Percentiles rank a stretch among this genome's conserved stretches.
These are phyloP conservation scores for Stephania cephalantha DNA, from an alignment of 164 flowering plant genomes.

Conservation along the genomic window DNA sequence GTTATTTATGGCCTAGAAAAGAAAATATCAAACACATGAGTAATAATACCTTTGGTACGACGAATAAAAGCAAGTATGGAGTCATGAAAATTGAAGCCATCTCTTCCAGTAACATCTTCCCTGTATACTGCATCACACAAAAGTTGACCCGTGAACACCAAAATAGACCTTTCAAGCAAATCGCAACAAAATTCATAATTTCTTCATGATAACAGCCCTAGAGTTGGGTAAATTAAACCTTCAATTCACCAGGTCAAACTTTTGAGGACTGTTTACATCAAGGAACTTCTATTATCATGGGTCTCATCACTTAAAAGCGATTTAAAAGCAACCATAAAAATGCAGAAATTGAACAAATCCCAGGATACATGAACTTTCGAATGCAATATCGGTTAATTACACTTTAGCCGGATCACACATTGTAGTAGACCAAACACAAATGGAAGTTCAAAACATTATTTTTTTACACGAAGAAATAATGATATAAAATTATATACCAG, in stretches of 20 bases:
- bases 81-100: slow-evolving; percentile 95
- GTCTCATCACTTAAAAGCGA: too few relatives aligned
- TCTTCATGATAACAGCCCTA: background rate
- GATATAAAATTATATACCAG: too few relatives aligned
- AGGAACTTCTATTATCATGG: too few relatives aligned
- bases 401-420: too few relatives aligned
- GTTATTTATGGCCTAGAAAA: background rate
- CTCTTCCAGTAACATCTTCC: slow-evolving; percentile 96
- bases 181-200: background rate
- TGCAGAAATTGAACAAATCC: too few relatives aligned
- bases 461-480: too few relatives aligned
- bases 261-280: too few relatives aligned
- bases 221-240: background rate
- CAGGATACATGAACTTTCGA: too few relatives aligned
- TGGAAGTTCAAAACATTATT: too few relatives aligned
- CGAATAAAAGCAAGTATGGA: slow-evolving; percentile 74
- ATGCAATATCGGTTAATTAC: too few relatives aligned
- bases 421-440: too few relatives aligned
- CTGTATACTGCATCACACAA: slow-evolving; percentile 66
- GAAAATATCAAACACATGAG: background rate
- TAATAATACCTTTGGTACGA: slow-evolving; percentile 71
- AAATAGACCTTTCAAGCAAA: slow-evolving; percentile 3
- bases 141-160: slow-evolving; percentile 9
- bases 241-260: background rate
- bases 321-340: too few relatives aligned